Conservation (phyloP, 2,329 filamentous ascomycete genomes). For the Ceratocystis cubensis region DNA sequence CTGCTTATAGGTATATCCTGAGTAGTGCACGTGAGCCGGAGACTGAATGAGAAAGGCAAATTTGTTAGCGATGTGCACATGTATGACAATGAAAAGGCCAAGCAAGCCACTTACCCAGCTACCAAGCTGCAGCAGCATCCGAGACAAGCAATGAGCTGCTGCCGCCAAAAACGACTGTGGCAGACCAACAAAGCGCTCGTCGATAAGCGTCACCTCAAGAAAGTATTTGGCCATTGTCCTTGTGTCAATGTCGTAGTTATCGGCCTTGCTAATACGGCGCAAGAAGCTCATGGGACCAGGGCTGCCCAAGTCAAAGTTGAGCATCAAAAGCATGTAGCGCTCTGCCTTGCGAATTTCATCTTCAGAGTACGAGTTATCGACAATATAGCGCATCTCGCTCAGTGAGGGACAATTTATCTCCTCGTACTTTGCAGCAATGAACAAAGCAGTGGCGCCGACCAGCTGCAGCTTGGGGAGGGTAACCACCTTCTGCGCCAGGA, state of each 20-base stretch:
- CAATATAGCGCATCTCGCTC: conserved; percentile 95
- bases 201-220: conserved; percentile 91
- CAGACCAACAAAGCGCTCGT: conserved; percentile 87
- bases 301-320: conserved; percentile 91
- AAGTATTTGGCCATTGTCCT: conserved; percentile 96
- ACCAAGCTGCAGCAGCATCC: conserved; percentile 79
- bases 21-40: conserved; percentile 77
- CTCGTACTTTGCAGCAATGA: conserved; percentile 95
- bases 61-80: not conserved
- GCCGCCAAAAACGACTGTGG: conserved; percentile 84
- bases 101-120: conserved; percentile 62
- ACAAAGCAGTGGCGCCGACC: conserved; percentile 88
- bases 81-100: conserved; percentile 3
- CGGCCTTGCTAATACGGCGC: conserved; percentile 91
- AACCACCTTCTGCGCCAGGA: conserved; percentile 86
- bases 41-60: conserved; percentile 38
- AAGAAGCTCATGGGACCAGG: conserved; percentile 99
- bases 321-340: conserved; percentile 94
- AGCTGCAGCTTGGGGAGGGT: conserved; percentile 91
- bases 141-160: conserved; percentile 81
- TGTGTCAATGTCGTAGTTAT: conserved; percentile 93
- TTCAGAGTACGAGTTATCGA: conserved; percentile 74
- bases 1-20: conserved; percentile 80
- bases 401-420: conserved; percentile 97
- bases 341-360: conserved; percentile 96